Evolutionary conservation across 129 eudicot species (phyloP).

Genomic region (Arctium minus): DNA sequence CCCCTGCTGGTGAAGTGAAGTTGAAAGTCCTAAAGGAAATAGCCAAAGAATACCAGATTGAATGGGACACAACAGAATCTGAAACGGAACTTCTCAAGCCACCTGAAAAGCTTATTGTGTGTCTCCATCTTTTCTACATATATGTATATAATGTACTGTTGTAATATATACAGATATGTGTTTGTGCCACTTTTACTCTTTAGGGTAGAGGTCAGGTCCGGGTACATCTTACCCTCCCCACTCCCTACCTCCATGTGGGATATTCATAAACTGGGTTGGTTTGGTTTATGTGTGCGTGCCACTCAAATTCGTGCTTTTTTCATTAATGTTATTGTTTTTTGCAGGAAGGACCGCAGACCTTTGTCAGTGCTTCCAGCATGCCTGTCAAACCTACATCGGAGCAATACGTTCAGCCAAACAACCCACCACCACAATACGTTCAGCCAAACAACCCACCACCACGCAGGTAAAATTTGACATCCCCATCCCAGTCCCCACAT

Average conservation of each 20-base stretch:
- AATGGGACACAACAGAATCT: slow-evolving; percentile 90
- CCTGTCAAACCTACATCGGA: slow-evolving; percentile 52
- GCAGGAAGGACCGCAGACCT: slow-evolving; percentile 80
- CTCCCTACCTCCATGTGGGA: neutral
- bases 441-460: slow-evolving; percentile 12
- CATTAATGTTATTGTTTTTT: slow-evolving; percentile 9
- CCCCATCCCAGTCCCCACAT: neutral
- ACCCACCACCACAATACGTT: slow-evolving; percentile 23
- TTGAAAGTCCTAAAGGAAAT: slow-evolving; percentile 85
- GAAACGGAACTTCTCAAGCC: slow-evolving; percentile 90
- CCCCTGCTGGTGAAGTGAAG: slow-evolving; percentile 88
- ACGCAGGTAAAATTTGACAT: slow-evolving; percentile 10
- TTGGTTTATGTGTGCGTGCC: neutral
- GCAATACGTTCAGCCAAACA: slow-evolving; percentile 43
- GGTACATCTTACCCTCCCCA: neutral
- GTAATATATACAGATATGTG: neutral
- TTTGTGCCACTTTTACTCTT: neutral
- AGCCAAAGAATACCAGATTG: slow-evolving; percentile 90
- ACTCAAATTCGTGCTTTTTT: neutral
- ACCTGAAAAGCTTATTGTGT: slow-evolving; percentile 81
- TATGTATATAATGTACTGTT: neutral
- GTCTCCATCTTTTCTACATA: slow-evolving; percentile 15
- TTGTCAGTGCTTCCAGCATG: slow-evolving; percentile 76
- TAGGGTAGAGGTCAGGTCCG: neutral
- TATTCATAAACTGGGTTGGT: neutral